A percentile compares a stretch with the other conserved stretches of the same genome.
These are phyloP conservation scores for Diaporthe aspalathi DNA, from an alignment of 2,329 filamentous ascomycete species.

Conservation along the genomic window DNA sequence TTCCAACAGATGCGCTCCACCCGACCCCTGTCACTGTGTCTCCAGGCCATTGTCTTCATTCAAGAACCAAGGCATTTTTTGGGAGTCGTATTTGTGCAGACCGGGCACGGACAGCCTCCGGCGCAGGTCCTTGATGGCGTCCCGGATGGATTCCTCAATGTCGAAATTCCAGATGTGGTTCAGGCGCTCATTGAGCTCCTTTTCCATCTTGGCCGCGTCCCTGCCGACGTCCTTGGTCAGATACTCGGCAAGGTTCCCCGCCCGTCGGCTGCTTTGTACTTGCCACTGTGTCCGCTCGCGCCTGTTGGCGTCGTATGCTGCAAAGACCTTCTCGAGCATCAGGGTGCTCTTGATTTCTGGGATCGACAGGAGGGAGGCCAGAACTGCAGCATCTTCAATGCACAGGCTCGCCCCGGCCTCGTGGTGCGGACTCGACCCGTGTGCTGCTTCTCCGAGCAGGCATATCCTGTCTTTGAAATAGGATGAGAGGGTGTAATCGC, in stretches of 20 bases:
- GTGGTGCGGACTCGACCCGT: slow-evolving; percentile 70
- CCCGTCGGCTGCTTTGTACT: slow-evolving; percentile 61
- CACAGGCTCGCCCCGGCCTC: slow-evolving; percentile 69
- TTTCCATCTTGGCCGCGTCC: slow-evolving; percentile 50
- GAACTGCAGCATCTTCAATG: slow-evolving; percentile 62
- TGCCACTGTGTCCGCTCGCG: slow-evolving; percentile 61
- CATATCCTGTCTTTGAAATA: slow-evolving; percentile 58
- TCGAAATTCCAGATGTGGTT: slow-evolving; percentile 36
- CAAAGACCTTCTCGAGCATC: slow-evolving; percentile 58
- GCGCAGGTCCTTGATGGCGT: slow-evolving; percentile 34
- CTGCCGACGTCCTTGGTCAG: slow-evolving; percentile 51
- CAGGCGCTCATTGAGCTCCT: slow-evolving; percentile 39
- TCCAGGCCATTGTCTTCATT: slow-evolving; percentile 35
- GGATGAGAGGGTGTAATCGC: slow-evolving; percentile 54
- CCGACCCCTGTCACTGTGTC: neutral
- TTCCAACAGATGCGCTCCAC: neutral
- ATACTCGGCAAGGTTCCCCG: slow-evolving; percentile 58
- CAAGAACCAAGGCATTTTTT: slow-evolving; percentile 37
- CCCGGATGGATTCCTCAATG: slow-evolving; percentile 30
- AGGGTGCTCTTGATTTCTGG: slow-evolving; percentile 47
- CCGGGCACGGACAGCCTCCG: slow-evolving; percentile 34
- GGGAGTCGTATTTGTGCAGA: slow-evolving; percentile 27
- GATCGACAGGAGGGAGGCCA: slow-evolving; percentile 59
- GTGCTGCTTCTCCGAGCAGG: slow-evolving; percentile 71
- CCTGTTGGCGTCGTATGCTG: slow-evolving; percentile 62